Evolutionary conservation across 1,139 yeast genomes (phyloP).

Genomic region (Diutina rugosa): DNA sequence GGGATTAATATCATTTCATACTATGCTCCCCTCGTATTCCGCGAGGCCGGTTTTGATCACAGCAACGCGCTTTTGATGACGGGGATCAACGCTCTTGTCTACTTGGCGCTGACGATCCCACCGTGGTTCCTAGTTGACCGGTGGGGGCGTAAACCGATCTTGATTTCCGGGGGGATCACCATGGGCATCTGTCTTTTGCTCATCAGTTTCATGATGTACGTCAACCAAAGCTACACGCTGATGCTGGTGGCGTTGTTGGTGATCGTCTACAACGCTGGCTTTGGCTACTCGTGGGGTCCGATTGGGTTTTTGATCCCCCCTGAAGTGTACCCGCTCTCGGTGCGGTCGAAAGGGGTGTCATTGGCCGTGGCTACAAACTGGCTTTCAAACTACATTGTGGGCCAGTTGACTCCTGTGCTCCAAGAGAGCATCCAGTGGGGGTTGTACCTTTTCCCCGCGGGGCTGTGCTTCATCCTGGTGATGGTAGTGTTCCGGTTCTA

Average conservation of each 20-base stretch:
- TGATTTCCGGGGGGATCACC: constrained; percentile 33
- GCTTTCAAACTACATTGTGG: constrained; percentile 42
- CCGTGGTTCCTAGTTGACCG: constrained; percentile 44
- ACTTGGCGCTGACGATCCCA: constrained; percentile 33
- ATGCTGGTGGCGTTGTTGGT: constrained; percentile 35
- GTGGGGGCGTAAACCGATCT: constrained; percentile 42
- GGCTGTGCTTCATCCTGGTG: constrained; percentile 31
- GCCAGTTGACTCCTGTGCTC: constrained; percentile 39
- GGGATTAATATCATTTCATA: constrained; percentile 44
- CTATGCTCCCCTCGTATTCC: constrained; percentile 44
- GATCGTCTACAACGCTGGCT: constrained; percentile 36
- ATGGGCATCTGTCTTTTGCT: constrained; percentile 32
- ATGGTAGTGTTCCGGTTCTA: constrained; percentile 31
- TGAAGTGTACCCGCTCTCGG: constrained; percentile 39
- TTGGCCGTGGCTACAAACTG: constrained; percentile 43
- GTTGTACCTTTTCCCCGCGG: constrained; percentile 36
- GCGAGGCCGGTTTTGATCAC: constrained; percentile 38
- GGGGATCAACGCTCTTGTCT: constrained; percentile 37
- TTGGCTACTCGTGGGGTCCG: constrained; percentile 49
- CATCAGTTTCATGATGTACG: constrained; percentile 27
- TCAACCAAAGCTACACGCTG: constrained; percentile 27
- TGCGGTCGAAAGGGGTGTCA: constrained; percentile 42
- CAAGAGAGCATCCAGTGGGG: constrained; percentile 37
- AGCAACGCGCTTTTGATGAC: constrained; percentile 39
- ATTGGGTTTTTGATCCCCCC: constrained; percentile 43